A percentile compares a stretch with the other conserved stretches of the same genome.
phyloP scores from a whole-genome alignment of 148 eudicot species.

The Selenicereus undatus region DNA sequence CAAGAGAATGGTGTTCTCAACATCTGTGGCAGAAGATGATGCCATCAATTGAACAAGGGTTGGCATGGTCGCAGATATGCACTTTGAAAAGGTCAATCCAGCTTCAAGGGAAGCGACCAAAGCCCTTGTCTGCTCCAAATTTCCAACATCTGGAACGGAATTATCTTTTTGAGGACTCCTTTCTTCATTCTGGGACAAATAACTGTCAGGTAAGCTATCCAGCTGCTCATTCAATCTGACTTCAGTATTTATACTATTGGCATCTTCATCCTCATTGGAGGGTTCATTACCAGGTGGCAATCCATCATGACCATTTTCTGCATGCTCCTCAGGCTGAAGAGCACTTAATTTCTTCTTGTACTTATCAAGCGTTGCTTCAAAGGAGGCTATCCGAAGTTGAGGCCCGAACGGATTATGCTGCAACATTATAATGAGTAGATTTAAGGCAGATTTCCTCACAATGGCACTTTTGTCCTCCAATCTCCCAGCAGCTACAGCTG shows the following conservation, averaged over 20 bases:
- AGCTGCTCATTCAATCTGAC: constrained; percentile 36
- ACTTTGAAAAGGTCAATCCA: constrained; percentile 77
- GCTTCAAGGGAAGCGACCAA: constrained; percentile 95
- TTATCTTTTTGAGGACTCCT: constrained; percentile 35
- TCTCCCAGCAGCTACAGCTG: constrained; percentile 86
- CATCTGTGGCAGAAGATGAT: constrained; percentile 91
- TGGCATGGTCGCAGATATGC: constrained; percentile 78
- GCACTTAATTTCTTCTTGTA: constrained; percentile 75
- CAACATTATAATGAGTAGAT: constrained; percentile 82
- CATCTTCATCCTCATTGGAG: constrained; percentile 52
- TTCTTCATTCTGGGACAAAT: constrained; percentile 53
- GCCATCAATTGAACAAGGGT: constrained; percentile 93
- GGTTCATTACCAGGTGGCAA: constrained; percentile 36
- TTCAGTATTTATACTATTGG: constrained; percentile 40
- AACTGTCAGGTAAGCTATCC: constrained; percentile 76
- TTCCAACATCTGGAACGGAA: constrained; percentile 89
- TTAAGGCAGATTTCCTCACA: constrained; percentile 89
- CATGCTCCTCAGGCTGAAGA: constrained; percentile 54
- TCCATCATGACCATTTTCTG: constrained; percentile 39
- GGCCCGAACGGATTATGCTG: constrained; percentile 99
- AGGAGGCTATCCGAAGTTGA: constrained; percentile 77
- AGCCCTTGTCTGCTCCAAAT: constrained; percentile 88
- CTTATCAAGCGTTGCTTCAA: constrained; percentile 81
- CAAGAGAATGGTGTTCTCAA: constrained; percentile 82
- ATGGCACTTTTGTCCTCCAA: constrained; percentile 92